Evolutionary conservation across 2,329 filamentous ascomycete species (phyloP), one percentile per base, ranked within the genome.

Genomic region (Thermoascus crustaceus): DNA sequence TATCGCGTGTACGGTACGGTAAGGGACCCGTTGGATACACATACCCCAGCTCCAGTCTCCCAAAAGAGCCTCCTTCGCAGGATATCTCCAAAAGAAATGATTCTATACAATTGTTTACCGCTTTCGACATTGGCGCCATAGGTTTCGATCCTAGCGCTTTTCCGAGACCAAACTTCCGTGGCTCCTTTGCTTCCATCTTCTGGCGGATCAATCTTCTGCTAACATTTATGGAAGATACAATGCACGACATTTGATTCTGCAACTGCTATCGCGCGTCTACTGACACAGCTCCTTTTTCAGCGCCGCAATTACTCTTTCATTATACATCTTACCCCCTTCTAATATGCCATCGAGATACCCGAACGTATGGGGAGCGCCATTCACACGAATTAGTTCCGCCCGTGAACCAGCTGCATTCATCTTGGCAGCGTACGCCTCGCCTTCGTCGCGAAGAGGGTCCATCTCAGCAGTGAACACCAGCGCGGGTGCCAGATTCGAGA

Each of bases 401-500:
- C 47, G 41, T 33, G 50, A 54, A 3, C 58, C 60, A 6, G 58
- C 58, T 30, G 47, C 53, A 37, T 52, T 49, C 39, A 66, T 41
- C 37, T 60, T 64, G 10, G 41, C 53, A 4, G 52, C 60, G 45
- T 64, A 65, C 7, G 48, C 51, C 39, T 61, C 61, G 10, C 56
- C 62, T 46, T 66, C 61, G 27, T 64, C 60, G 10, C 61, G 55
- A n/a, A 64, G 47, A 31, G 59, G 54, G 42, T 65, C 61, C 47
- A 65, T 53, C 42, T 64, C 61, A 7, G 61, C 61, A 2, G 58
- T 64, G 34, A 54, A 52, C 11, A 64, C 48, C 30, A 64, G 41
- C 3, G 63, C 61, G 3, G 61, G 59, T 7, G 62, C 61, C 20
- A 66, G 39, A 29, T 52, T 46, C 7, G 45, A 33, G 24, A 64